Evolutionary conservation across 1,284 basidiomycete species (phyloP), one percentile per base, ranked within the genome.

Genomic region (Neonothopanus nambi): DNA sequence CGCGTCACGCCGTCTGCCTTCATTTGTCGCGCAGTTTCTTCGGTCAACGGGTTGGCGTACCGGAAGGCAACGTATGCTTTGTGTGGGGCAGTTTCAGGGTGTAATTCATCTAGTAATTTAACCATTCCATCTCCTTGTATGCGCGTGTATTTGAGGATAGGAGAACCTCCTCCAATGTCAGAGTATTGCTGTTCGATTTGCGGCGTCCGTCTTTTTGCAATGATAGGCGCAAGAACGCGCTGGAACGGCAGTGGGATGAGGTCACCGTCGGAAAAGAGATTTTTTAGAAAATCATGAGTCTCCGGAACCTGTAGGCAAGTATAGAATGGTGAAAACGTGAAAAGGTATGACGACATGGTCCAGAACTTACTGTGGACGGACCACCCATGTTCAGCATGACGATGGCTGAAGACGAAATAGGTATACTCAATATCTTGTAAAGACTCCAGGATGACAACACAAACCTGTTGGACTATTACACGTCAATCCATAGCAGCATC

Each of bases 381-480:
- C 96, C 96, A 43, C 96, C 96, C 96, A 99, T 98, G 73, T 98
- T 99, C 76, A 99, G 80, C 89, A 99, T 92, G 30, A 99, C 91
- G 56, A 99, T 82, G 37, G 90, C 96, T 91, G 58, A 13, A 36
- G 30, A 51, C 51, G 38, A 40, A 54, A 58, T 40, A 40, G 45
- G 59, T 58, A 52, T 39, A 48, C 55, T 47, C 54, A 44, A 45
- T 47, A 38, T 28, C 43, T 17, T 15, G 33, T 48, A 41, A 36
- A n/a, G n/a, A n/a, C n/a, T n/a, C n/a, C n/a, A n/a, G 37, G 46
- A 52, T 42, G 40, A 40, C n/a, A 57, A 51, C 44, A 57, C 72
- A 60, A 63, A 86, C 84, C 84, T 81, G 84, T 86, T 55, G 84
- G 83, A 63, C 84, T 85, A 38, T 21, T 26, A n/a, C 28, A 33